Conservation (phyloP, 2,329 filamentous ascomycete genomes). For the Fusarium sp. region DNA sequence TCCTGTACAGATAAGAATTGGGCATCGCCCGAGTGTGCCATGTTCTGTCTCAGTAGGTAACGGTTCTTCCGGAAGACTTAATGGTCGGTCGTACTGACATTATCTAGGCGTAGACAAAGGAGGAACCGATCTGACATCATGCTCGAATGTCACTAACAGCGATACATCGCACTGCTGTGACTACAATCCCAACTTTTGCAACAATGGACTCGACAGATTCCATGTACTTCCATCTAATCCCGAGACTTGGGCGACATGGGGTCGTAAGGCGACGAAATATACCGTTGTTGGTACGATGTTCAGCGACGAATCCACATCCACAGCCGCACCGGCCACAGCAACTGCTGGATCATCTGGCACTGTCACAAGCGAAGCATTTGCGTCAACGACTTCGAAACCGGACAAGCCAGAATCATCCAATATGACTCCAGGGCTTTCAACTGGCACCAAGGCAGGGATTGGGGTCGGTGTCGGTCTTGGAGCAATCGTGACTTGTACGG, state of each 20-base stretch:
- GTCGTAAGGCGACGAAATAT: conserved; percentile 34
- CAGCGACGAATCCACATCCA: conserved; percentile 6
- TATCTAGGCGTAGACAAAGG: conserved; percentile 36
- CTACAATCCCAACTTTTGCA: conserved; percentile 42
- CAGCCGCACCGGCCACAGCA: conserved; percentile 3
- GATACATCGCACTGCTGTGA: conserved; percentile 49
- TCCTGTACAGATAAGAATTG: conserved; percentile 47
- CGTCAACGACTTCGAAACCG: background rate
- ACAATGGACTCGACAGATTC: conserved; percentile 48
- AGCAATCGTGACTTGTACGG: background rate
- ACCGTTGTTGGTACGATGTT: conserved; percentile 36
- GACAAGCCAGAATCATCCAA: background rate
- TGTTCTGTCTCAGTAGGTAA: conserved; percentile 31
- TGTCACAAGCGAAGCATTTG: background rate
- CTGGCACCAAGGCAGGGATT: conserved; percentile 26
- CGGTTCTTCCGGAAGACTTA: background rate
- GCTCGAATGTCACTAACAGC: conserved; percentile 44
- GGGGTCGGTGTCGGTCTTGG: conserved; percentile 27
- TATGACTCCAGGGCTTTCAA: conserved; percentile 4
- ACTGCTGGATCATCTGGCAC: background rate
- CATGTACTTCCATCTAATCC: conserved; percentile 44
- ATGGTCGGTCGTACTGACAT: conserved; percentile 3
- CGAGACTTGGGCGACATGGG: conserved; percentile 41
- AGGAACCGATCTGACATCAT: conserved; percentile 48
- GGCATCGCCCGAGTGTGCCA: conserved; percentile 37